A percentile compares a stretch with the other conserved stretches of the same genome.
These are phyloP conservation scores for Crithidia fasciculata DNA, from an alignment of 208 protist species.

Conservation along the genomic window DNA sequence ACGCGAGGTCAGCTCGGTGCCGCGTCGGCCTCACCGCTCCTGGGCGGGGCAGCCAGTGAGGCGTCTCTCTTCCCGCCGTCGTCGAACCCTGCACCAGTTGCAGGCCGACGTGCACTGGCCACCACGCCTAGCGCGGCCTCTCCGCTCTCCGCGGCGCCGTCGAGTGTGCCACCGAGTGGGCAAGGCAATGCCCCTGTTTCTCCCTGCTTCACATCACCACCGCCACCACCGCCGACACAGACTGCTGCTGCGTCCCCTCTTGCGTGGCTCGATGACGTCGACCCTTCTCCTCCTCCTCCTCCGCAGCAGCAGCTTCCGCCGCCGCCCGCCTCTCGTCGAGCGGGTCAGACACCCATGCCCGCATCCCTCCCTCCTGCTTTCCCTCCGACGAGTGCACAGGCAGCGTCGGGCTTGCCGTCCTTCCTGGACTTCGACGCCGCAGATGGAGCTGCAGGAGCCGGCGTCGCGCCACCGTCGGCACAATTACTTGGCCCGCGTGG, in stretches of 20 bases:
- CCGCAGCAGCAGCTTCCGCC: not conserved
- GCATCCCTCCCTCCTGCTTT: too few relatives aligned
- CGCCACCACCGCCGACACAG: not conserved
- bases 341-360: too few relatives aligned
- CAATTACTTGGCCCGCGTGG: not conserved
- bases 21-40: not conserved
- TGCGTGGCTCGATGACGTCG: slow-evolving; percentile 28
- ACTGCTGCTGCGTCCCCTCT: slow-evolving; percentile 9
- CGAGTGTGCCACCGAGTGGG: slow-evolving; percentile 2
- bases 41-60: slow-evolving; percentile 1
- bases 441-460: not conserved
- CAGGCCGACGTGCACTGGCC: slow-evolving; percentile 32
- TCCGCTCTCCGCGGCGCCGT: slow-evolving; percentile 1
- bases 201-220: not conserved
- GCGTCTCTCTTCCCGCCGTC: slow-evolving; percentile 7
- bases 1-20: slow-evolving; percentile 11
- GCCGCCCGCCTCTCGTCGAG: too few relatives aligned
- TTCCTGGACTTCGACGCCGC: slow-evolving; percentile 28
- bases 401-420: not conserved
- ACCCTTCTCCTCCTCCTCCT: not conserved
- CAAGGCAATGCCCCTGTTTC: not conserved
- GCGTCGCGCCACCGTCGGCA: not conserved
- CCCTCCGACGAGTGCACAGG: not conserved
- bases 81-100: slow-evolving; percentile 18
- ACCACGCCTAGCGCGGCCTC: slow-evolving; percentile 2